phyloP scores from a whole-genome alignment of 2,329 filamentous ascomycete genomes.

The Magnaporthiopsis rhizophila region DNA sequence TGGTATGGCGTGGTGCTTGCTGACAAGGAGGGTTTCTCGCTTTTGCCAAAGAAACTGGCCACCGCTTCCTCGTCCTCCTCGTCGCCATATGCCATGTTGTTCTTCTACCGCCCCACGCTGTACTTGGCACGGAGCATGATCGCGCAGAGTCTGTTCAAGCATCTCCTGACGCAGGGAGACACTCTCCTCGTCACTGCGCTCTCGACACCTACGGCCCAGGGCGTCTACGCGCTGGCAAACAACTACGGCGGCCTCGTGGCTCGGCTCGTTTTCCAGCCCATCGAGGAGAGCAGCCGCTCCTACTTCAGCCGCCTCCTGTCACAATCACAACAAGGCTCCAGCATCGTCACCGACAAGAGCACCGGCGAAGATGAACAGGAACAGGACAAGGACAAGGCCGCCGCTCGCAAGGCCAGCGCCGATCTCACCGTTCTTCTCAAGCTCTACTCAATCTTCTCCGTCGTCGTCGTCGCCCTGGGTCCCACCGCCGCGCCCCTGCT shows the following conservation, averaged over 20 bases:
- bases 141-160: slow-evolving; percentile 82
- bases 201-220: slow-evolving; percentile 72
- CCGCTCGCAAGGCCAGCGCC: slow-evolving; percentile 34
- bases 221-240: slow-evolving; percentile 84
- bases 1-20: slow-evolving; percentile 52
- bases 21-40: slow-evolving; percentile 54
- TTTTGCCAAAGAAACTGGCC: slow-evolving; percentile 43
- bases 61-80: slow-evolving; percentile 12
- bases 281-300: slow-evolving; percentile 87
- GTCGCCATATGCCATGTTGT: slow-evolving; percentile 40
- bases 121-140: slow-evolving; percentile 74
- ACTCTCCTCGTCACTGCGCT: slow-evolving; percentile 77
- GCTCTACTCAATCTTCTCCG: slow-evolving; percentile 66
- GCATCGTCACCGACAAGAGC: slow-evolving; percentile 10
- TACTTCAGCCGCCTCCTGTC: slow-evolving; percentile 77
- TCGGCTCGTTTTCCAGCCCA: slow-evolving; percentile 83
- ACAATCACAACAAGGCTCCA: slow-evolving; percentile 23
- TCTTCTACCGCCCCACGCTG: slow-evolving; percentile 64
- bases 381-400: slow-evolving; percentile 52
- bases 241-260: slow-evolving; percentile 91
- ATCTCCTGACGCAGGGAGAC: slow-evolving; percentile 89
- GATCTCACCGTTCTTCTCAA: slow-evolving; percentile 60
- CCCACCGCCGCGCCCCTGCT: slow-evolving; percentile 68
- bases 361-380: slow-evolving; percentile 9
- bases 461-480: slow-evolving; percentile 61